phyloP scores from a whole-genome alignment of 345 rosid species.

The Corchorus olitorius region DNA sequence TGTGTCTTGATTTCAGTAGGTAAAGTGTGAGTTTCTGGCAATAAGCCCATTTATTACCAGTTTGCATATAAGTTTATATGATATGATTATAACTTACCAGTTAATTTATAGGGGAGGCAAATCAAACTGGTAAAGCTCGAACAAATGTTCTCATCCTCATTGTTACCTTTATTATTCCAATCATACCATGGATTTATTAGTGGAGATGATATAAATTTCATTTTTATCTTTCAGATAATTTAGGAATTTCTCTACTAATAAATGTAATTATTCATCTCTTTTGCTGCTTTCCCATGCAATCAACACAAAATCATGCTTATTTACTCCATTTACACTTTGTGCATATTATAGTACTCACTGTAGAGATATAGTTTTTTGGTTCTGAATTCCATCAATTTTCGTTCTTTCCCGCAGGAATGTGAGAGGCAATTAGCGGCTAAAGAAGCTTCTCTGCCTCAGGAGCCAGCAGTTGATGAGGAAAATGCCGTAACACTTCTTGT shows the following conservation, averaged over 20 bases:
- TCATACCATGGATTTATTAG: not conserved
- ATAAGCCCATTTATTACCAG: not conserved
- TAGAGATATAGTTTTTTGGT: not conserved
- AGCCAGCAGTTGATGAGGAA: conserved; percentile 82
- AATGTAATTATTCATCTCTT: not conserved
- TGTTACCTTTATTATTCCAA: not conserved
- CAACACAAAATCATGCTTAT: not conserved
- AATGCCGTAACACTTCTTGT: conserved; percentile 86
- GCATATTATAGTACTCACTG: not conserved
- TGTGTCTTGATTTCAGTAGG: not conserved
- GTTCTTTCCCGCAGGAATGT: conserved; percentile 60
- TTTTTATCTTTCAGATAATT: not conserved
- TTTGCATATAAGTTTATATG: not conserved
- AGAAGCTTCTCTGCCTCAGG: conserved; percentile 91
- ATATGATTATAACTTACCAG: not conserved
- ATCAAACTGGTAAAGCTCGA: not conserved
- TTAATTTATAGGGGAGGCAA: not conserved
- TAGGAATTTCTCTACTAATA: not conserved
- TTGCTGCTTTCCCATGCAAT: conserved; percentile 1
- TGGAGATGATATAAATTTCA: not conserved
- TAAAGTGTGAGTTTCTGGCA: not conserved
- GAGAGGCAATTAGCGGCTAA: conserved; percentile 82
- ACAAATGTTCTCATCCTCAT: not conserved
- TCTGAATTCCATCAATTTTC: not conserved
- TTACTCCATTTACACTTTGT: not conserved